Conservation (phyloP, 2,329 filamentous ascomycete species). For the Aspergillus neotritici region DNA sequence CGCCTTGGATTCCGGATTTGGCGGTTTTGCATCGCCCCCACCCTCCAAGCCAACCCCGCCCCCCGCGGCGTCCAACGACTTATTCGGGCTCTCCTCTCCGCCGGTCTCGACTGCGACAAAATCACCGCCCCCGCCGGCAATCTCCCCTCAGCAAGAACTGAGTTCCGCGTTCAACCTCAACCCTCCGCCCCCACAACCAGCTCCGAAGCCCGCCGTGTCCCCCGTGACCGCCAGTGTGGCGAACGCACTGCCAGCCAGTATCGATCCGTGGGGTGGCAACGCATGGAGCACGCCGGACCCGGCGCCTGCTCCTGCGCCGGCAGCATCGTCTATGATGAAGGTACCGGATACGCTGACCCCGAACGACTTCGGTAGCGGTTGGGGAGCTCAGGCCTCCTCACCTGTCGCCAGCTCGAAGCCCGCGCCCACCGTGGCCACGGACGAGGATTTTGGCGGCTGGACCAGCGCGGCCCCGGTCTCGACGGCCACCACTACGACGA, state of each 20-base stretch:
- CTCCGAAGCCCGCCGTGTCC: conserved; percentile 36
- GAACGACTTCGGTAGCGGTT: conserved; percentile 63
- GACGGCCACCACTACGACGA: conserved; percentile 37
- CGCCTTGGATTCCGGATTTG: conserved; percentile 61
- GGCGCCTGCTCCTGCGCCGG: conserved; percentile 39
- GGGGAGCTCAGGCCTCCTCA: conserved; percentile 44
- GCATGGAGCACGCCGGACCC: conserved; percentile 70
- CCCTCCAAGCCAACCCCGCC: conserved; percentile 44
- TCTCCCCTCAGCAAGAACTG: conserved; percentile 37
- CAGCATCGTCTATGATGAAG: conserved; percentile 37
- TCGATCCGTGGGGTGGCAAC: conserved; percentile 81
- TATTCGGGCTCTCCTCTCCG: conserved; percentile 68
- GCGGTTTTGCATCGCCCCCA: conserved; percentile 50
- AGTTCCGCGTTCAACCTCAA: conserved; percentile 75
- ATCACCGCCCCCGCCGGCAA: conserved; percentile 40
- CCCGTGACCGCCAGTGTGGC: conserved; percentile 42
- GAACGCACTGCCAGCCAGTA: conserved; percentile 31
- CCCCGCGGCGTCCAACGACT: conserved; percentile 60
- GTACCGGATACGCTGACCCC: conserved; percentile 45
- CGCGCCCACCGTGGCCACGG: conserved; percentile 66
- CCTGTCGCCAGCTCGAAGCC: conserved; percentile 17
- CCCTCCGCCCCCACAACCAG: conserved; percentile 37
- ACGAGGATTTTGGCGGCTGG: conserved; percentile 97
- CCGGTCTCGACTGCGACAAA: conserved; percentile 37
- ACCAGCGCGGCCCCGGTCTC: conserved; percentile 62